A percentile compares a stretch with the other conserved stretches of the same genome.
These are phyloP conservation scores for Aquilaria yunnanensis DNA, from an alignment of 345 rosid genomes.

Conservation along the genomic window DNA sequence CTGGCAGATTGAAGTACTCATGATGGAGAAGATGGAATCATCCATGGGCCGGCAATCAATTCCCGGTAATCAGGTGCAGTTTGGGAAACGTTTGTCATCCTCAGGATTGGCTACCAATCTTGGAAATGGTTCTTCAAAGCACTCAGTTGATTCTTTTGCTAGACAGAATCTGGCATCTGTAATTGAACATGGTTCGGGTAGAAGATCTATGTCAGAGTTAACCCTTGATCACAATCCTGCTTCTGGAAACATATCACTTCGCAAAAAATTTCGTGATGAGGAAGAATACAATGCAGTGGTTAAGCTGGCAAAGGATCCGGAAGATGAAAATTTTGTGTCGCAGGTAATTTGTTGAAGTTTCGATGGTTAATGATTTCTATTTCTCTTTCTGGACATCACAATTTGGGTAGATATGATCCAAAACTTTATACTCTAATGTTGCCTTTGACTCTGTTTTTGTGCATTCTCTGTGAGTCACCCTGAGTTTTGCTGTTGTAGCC, in stretches of 20 bases:
- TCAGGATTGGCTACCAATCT: slow-evolving; percentile 40
- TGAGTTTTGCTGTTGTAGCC: no score
- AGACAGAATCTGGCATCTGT: slow-evolving; percentile 73
- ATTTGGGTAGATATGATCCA: no score
- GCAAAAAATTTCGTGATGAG: slow-evolving; percentile 66
- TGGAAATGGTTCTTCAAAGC: slow-evolving; percentile 53
- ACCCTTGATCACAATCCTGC: slow-evolving; percentile 46
- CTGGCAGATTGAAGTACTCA: slow-evolving; percentile 69
- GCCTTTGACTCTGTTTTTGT: no score
- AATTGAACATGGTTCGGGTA: slow-evolving; percentile 84
- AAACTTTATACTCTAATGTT: no score
- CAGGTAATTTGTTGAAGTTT: slow-evolving; percentile 31
- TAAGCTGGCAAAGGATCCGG: slow-evolving; percentile 44
- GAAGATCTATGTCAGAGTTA: slow-evolving; percentile 85
- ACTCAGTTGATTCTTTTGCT: slow-evolving; percentile 44
- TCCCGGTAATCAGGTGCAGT: slow-evolving; percentile 40
- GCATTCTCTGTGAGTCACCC: no score
- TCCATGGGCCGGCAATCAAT: slow-evolving; percentile 39
- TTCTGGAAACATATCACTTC: slow-evolving; percentile 72
- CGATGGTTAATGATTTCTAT: not conserved
- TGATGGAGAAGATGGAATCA: slow-evolving; percentile 66
- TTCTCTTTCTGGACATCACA: no score
- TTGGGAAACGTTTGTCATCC: slow-evolving; percentile 53
- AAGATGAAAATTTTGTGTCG: slow-evolving; percentile 38
- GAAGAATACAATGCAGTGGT: slow-evolving; percentile 44